Percentiles rank a stretch among this genome's conserved stretches.
Evolutionary conservation across 352 stramenopile genomes (phyloP).

Genomic region (Globisporangium radiosum): DNA sequence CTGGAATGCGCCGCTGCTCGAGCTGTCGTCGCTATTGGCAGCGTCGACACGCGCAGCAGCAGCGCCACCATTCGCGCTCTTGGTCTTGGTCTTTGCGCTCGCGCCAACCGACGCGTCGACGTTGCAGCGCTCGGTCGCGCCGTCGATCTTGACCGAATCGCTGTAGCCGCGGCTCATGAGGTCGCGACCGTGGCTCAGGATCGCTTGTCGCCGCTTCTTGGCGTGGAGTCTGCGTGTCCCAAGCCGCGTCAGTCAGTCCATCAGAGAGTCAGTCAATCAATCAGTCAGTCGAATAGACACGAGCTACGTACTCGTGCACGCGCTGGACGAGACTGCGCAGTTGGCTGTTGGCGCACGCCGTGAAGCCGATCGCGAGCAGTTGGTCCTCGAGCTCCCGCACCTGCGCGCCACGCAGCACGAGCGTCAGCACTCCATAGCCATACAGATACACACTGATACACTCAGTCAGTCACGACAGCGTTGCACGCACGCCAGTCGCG

Average conservation of each 20-base stretch:
- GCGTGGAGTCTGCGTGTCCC: constrained; percentile 40
- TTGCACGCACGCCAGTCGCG: constrained; percentile 23
- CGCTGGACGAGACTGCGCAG: constrained; percentile 51
- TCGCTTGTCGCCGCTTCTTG: constrained; percentile 58
- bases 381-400: constrained; percentile 42
- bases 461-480: no score
- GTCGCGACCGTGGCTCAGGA: constrained; percentile 42
- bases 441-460: not conserved
- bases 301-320: constrained; percentile 42
- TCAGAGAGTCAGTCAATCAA: not conserved
- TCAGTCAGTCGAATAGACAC: not conserved
- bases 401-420: constrained; percentile 15
- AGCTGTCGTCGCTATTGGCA: constrained; percentile 15
- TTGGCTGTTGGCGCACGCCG: constrained; percentile 41
- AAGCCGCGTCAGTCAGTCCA: not conserved
- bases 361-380: constrained; percentile 40
- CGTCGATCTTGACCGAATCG: constrained; percentile 52
- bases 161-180: constrained; percentile 55
- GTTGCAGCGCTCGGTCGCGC: constrained; percentile 47
- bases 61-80: constrained; percentile 6
- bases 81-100: constrained; percentile 28
- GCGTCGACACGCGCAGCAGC: constrained; percentile 3
- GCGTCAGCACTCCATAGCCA: not conserved
- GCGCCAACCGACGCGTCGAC: constrained; percentile 28
- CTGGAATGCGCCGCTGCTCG: constrained; percentile 53